Conservation (phyloP, 2,329 filamentous ascomycete species). For the Acephala macrosclerotiorum region DNA sequence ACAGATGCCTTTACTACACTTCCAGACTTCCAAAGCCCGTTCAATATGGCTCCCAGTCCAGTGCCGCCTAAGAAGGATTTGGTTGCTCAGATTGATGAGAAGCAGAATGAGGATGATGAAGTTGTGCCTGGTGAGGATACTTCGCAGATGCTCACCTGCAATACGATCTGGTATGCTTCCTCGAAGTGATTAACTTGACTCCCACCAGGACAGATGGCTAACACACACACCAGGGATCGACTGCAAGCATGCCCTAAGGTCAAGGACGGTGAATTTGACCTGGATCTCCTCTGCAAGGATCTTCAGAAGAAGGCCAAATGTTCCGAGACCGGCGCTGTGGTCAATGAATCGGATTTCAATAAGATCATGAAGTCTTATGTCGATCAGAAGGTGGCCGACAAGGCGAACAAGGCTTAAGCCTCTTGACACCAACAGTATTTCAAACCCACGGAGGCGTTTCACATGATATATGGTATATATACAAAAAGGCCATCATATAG, state of each 20-base stretch:
- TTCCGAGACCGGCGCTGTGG: constrained; percentile 87
- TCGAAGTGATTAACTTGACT: background rate
- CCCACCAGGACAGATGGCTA: constrained; percentile 17
- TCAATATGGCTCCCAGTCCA: constrained; percentile 65
- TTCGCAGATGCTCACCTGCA: constrained; percentile 78
- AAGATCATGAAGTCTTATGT: constrained; percentile 72
- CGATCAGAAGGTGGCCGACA: constrained; percentile 22
- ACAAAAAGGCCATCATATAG: constrained; percentile 21
- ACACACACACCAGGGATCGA: constrained; percentile 73
- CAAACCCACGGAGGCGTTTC: constrained; percentile 22
- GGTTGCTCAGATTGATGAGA: constrained; percentile 79
- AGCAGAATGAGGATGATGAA: constrained; percentile 75
- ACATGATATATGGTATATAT: background rate
- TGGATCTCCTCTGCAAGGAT: constrained; percentile 91
- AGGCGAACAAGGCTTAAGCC: constrained; percentile 23
- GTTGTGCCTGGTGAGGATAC: constrained; percentile 66
- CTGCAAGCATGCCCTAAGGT: constrained; percentile 87
- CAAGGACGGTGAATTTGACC: constrained; percentile 88
- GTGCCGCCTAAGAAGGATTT: constrained; percentile 69
- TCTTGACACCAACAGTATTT: constrained; percentile 25
- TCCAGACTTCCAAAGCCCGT: constrained; percentile 80
- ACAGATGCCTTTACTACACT: constrained; percentile 82
- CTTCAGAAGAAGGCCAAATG: constrained; percentile 96
- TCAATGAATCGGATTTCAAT: constrained; percentile 89
- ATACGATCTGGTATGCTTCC: constrained; percentile 84